Evolutionary conservation across 2,329 filamentous ascomycete species (phyloP).

Genomic region (Penicillium expansum): DNA sequence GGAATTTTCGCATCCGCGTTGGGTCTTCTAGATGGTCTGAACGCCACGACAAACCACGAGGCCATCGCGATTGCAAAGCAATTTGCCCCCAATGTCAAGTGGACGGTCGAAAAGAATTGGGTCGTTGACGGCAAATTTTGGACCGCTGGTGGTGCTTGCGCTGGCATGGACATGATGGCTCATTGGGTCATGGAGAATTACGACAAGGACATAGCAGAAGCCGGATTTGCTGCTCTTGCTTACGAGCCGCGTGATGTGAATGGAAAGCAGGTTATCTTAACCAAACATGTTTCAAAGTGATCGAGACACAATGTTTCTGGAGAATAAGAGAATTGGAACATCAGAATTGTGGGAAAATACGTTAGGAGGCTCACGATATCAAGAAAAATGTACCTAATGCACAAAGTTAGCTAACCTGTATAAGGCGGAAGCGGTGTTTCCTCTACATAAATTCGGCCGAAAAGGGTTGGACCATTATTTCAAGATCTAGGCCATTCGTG

Average conservation of each 20-base stretch:
- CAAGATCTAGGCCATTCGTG: too few species aligned
- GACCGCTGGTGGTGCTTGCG: not conserved
- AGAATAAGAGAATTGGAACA: not conserved
- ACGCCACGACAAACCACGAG: not conserved
- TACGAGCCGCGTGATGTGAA: not conserved
- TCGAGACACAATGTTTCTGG: not conserved
- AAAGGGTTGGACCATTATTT: too few species aligned
- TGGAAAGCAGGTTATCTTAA: not conserved
- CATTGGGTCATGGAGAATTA: slow-evolving; percentile 1
- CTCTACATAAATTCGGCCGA: too few species aligned
- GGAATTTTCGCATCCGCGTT: not conserved
- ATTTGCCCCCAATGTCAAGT: not conserved
- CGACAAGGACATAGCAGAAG: not conserved
- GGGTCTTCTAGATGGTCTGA: not conserved
- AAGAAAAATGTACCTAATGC: not conserved
- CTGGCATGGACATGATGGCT: slow-evolving; percentile 1
- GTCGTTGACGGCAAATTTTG: not conserved
- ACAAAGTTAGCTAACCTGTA: not conserved
- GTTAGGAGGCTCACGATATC: not conserved
- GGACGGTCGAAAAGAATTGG: not conserved
- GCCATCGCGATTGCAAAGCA: not conserved
- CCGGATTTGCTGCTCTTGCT: not conserved
- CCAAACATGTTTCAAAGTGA: not conserved
- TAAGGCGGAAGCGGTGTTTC: too few species aligned
- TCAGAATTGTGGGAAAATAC: not conserved